phyloP scores from a whole-genome alignment of 2,329 filamentous ascomycete genomes.

The Chrysoporthe cubensis region DNA sequence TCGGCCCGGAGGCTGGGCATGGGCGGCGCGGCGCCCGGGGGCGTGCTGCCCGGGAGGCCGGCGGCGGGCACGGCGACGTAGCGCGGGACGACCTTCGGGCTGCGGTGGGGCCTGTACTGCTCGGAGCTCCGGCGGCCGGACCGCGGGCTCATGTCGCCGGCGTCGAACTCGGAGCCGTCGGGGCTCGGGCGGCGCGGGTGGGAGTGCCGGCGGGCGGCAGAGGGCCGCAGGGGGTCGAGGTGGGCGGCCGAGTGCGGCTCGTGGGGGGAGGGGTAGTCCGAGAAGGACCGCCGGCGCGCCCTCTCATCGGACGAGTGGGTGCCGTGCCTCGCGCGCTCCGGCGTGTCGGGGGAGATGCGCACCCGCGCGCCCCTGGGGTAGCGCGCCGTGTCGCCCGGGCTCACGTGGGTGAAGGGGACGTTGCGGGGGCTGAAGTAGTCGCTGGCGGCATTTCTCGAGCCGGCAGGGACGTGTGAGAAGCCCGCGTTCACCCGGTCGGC shows the following conservation, averaged over 20 bases:
- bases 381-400: slow-evolving; percentile 41
- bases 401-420: slow-evolving; percentile 47
- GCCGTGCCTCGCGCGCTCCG: slow-evolving; percentile 37
- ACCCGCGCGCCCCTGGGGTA: slow-evolving; percentile 33
- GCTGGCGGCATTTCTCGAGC: slow-evolving; percentile 25
- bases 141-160: slow-evolving; percentile 33
- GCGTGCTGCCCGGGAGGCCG: slow-evolving; percentile 22
- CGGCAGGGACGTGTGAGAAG: slow-evolving; percentile 26
- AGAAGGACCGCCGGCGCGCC: slow-evolving; percentile 54
- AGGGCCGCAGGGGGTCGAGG: slow-evolving; percentile 40
- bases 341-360: slow-evolving; percentile 31
- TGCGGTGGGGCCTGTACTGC: slow-evolving; percentile 15
- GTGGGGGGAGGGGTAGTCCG: slow-evolving; percentile 50
- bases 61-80: slow-evolving; percentile 33
- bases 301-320: slow-evolving; percentile 46
- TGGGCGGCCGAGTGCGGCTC: slow-evolving; percentile 38
- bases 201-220: slow-evolving; percentile 50
- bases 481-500: slow-evolving; percentile 26
- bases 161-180: slow-evolving; percentile 46
- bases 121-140: slow-evolving; percentile 29
- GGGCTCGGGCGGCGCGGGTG: slow-evolving; percentile 51
- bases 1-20: slow-evolving; percentile 19
- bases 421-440: slow-evolving; percentile 44
- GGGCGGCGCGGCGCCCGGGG: slow-evolving; percentile 8
- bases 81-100: slow-evolving; percentile 24